Conservation (phyloP, 495 filamentous ascomycete species). For the Neurospora sp. region DNA sequence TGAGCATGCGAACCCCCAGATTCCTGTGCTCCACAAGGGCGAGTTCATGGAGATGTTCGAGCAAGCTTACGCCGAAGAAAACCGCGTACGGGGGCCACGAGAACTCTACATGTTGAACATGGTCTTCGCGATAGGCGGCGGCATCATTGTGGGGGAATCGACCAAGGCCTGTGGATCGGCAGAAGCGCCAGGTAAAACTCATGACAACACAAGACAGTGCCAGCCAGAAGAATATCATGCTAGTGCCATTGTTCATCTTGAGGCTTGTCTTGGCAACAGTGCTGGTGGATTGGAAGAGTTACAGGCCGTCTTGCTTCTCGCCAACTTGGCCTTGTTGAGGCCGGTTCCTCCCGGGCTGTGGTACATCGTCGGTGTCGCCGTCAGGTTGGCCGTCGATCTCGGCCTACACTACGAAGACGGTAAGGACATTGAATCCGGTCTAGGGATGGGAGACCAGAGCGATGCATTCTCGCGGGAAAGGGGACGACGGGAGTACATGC, state of each 20-base stretch:
- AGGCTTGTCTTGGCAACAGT: slow-evolving; percentile 69
- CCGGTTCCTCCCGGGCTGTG: slow-evolving; percentile 89
- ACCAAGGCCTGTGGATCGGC: slow-evolving; percentile 17
- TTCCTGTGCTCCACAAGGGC: slow-evolving; percentile 77
- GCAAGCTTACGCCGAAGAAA: slow-evolving; percentile 59
- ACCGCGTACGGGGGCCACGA: slow-evolving; percentile 60
- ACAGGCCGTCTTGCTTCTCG: slow-evolving; percentile 81
- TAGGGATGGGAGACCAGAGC: slow-evolving; percentile 14
- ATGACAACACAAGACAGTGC: slow-evolving; percentile 44
- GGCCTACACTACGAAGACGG: slow-evolving; percentile 91
- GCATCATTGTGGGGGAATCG: slow-evolving; percentile 69
- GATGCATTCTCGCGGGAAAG: slow-evolving; percentile 37
- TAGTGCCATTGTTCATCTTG: slow-evolving; percentile 81
- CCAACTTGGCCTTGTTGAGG: slow-evolving; percentile 80
- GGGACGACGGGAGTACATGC: slow-evolving; percentile 74
- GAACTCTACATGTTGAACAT: slow-evolving; percentile 92
- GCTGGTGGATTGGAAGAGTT: slow-evolving; percentile 82
- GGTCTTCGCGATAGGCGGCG: slow-evolving; percentile 93
- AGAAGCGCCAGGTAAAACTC: slow-evolving; percentile 5
- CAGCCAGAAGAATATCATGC: slow-evolving; percentile 96
- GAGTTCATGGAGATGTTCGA: slow-evolving; percentile 84
- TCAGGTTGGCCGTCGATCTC: slow-evolving; percentile 80
- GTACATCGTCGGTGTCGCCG: slow-evolving; percentile 94
- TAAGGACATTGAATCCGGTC: slow-evolving; percentile 43
- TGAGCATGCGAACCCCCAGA: slow-evolving; percentile 90